phyloP scores from a whole-genome alignment of 208 protist species.

The Leishmania gerbilli region DNA sequence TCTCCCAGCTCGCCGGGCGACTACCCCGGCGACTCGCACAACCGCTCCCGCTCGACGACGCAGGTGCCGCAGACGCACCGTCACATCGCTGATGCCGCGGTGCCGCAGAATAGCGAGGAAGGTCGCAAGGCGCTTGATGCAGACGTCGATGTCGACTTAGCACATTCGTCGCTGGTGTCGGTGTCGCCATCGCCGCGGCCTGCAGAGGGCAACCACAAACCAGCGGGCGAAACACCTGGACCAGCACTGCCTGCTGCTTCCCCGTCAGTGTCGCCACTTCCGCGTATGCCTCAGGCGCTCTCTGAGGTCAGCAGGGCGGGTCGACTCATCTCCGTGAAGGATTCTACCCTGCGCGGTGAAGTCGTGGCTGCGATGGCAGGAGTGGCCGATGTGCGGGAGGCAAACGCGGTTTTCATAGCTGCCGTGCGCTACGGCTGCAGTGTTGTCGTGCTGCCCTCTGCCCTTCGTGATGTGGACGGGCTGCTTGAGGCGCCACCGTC shows the following conservation, averaged over 20 bases:
- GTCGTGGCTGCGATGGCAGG: conserved; percentile 55
- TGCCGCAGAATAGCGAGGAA: too few relatives aligned
- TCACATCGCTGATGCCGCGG: conserved; percentile 9
- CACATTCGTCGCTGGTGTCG: neutral
- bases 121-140: neutral
- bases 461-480: conserved; percentile 21
- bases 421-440: conserved; percentile 63
- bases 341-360: conserved; percentile 50
- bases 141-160: conserved; percentile 2
- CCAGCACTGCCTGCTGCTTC: conserved; percentile 1
- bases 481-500: conserved; percentile 47
- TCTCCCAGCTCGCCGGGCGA: conserved; percentile 6
- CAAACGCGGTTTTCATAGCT: conserved; percentile 62
- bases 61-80: conserved; percentile 29
- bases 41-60: conserved; percentile 28
- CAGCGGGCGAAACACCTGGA: conserved; percentile 6
- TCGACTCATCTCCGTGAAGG: neutral
- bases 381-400: conserved; percentile 42
- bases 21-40: neutral
- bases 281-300: conserved; percentile 5
- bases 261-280: conserved; percentile 7
- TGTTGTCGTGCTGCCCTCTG: conserved; percentile 53
- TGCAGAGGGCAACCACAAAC: conserved; percentile 1
- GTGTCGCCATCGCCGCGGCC: neutral
- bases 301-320: conserved; percentile 5